Evolutionary conservation across 2,329 filamentous ascomycete species (phyloP).

Genomic region (Alternaria tenuissima): DNA sequence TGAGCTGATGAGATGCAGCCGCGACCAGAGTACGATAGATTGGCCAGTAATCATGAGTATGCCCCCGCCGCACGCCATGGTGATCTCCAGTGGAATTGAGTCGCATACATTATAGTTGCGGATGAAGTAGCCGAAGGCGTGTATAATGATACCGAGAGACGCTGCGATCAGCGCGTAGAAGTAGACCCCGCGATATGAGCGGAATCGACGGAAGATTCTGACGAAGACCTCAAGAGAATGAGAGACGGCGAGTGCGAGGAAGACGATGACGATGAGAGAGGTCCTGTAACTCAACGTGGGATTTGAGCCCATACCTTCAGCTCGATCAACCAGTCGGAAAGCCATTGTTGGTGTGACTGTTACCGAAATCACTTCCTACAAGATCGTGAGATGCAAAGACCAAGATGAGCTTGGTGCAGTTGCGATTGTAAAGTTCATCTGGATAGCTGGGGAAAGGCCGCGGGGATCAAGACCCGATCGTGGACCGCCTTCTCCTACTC

Average conservation of each 20-base stretch:
- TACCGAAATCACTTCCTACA: neutral
- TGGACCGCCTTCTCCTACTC: neutral
- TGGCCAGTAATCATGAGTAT: conserved; percentile 68
- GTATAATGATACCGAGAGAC: conserved; percentile 21
- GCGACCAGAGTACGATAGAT: conserved; percentile 67
- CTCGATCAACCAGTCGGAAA: neutral
- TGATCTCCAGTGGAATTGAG: conserved; percentile 48
- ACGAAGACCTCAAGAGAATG: conserved; percentile 29
- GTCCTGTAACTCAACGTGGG: conserved; percentile 12
- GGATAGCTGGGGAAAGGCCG: neutral
- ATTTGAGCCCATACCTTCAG: conserved; percentile 17
- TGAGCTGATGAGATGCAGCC: conserved; percentile 40
- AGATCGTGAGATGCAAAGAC: neutral
- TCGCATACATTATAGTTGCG: conserved; percentile 17
- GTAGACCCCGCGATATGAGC: conserved; percentile 19
- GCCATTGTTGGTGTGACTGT: neutral
- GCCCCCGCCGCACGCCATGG: conserved; percentile 60
- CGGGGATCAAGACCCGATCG: neutral
- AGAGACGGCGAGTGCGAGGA: conserved; percentile 27
- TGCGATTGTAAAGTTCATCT: neutral
- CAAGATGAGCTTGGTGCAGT: neutral
- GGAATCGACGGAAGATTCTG: conserved; percentile 26
- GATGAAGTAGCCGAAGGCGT: conserved; percentile 24
- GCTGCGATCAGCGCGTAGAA: conserved; percentile 25
- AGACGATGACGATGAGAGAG: conserved; percentile 21